Evolutionary conservation across 768 basidiomycete genomes (phyloP).

Genomic region (Suillus placidus): DNA sequence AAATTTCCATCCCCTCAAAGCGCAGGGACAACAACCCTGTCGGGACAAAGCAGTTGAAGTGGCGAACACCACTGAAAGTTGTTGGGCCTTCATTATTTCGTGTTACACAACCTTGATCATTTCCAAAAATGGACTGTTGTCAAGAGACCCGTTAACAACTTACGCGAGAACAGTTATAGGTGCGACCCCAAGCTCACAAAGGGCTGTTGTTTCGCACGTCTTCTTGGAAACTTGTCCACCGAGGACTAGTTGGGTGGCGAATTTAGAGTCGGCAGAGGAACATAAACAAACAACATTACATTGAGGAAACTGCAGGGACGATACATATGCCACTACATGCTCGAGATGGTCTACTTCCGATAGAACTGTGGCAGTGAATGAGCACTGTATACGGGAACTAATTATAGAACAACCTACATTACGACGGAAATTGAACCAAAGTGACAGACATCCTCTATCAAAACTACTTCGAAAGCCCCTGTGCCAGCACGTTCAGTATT

Average conservation of each 20-base stretch:
- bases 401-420: slow-evolving; percentile 60
- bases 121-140: slow-evolving; percentile 20
- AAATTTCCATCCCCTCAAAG: slow-evolving; percentile 1
- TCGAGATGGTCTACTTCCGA: slow-evolving; percentile 58
- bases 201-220: slow-evolving; percentile 3
- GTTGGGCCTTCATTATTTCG: slow-evolving; percentile 3
- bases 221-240: slow-evolving; percentile 5
- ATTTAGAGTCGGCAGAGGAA: slow-evolving; percentile 19
- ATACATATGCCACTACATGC: slow-evolving; percentile 26
- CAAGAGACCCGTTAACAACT: slow-evolving; percentile 12
- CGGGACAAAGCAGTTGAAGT: slow-evolving; percentile 27
- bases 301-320: slow-evolving; percentile 18
- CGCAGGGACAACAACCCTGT: slow-evolving; percentile 12
- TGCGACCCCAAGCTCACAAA: slow-evolving; percentile 14
- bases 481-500: slow-evolving; percentile 13
- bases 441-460: slow-evolving; percentile 92
- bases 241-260: slow-evolving; percentile 14
- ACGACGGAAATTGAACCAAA: slow-evolving; percentile 96
- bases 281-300: slow-evolving; percentile 32
- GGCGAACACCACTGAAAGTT: neutral
- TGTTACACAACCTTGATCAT: slow-evolving; percentile 4
- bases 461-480: slow-evolving; percentile 98
- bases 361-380: slow-evolving; percentile 60
- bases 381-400: slow-evolving; percentile 18
- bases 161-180: slow-evolving; percentile 8